Base-by-base conservation (phyloP, 2,329 filamentous ascomycete species). In the Orbilia ellipsospora region DNA sequence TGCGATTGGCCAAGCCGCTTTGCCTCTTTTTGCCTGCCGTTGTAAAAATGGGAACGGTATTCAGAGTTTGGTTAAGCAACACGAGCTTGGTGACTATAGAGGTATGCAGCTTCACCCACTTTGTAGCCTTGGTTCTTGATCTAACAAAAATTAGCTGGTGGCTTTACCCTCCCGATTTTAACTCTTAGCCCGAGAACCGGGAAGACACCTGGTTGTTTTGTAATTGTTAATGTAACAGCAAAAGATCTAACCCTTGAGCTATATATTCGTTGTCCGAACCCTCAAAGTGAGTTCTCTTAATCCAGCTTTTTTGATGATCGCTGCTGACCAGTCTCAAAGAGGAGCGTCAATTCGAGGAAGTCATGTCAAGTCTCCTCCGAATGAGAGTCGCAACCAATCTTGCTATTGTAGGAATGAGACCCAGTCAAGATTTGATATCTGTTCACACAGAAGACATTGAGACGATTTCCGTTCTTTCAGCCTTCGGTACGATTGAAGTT, bases 301-400 rank as follows among this genome's bases (percentile, higher is more conserved):
- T 18, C 6, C 2, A 20, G 6, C 15, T 31, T 50, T 48, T 45
- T 20, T 10, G 31, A 36, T 36, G 5, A 36, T 10, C 31, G 8
- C 31, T 10, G 5, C 31, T 36, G 31, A 36, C 31, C 3, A 36
- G 31, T 10, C 10, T 36, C 8, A 7, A 36, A 75, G 72, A 69
- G 72, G 72, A 75, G 28, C 72, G 72, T 1, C 72, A 75, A 44
- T 75, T 75, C 10, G 72, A 75, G 31, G 64, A 75, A 8, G 59
- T 75, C 12, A 75, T 75, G 72, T 59, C 64, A 15, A 65, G 61
- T 31, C 64, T 75, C 16, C 72, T 75, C 1, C 57, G 72, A 18
- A 75, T 59, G 36, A 52, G 64, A 40, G 28, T 68, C n/a, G 72
- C 64, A 8, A 75, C 64, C 8, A 75, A 75, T 18, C 42, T 75